These are phyloP conservation scores for Bombardia bombarda DNA, from an alignment of 495 filamentous ascomycete species.

Conservation along the genomic window DNA sequence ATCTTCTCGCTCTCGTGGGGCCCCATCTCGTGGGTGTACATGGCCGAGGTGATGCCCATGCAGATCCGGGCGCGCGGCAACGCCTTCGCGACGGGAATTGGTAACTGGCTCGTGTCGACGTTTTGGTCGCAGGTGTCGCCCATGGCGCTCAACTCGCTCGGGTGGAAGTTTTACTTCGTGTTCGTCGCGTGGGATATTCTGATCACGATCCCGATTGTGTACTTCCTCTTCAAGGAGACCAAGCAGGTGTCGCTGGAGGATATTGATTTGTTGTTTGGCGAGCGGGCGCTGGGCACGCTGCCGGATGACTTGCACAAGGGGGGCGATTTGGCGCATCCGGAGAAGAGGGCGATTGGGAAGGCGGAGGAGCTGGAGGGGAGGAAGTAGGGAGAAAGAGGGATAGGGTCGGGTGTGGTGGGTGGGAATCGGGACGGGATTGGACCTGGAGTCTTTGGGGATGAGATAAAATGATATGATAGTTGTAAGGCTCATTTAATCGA, in stretches of 20 bases:
- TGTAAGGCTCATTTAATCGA: too few species aligned
- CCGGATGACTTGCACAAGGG: conserved; percentile 29
- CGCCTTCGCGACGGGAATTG: conserved; percentile 37
- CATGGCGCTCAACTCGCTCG: conserved; percentile 33
- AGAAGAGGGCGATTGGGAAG: not conserved
- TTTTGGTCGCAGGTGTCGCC: conserved; percentile 45
- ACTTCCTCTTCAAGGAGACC: conserved; percentile 49
- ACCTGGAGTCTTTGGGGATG: too few species aligned
- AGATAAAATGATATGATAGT: too few species aligned
- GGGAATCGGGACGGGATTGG: too few species aligned
- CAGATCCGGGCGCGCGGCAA: conserved; percentile 42
- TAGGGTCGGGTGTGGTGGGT: too few species aligned
- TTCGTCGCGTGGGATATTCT: conserved; percentile 27
- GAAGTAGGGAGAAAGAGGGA: too few species aligned
- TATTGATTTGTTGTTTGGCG: conserved; percentile 49
- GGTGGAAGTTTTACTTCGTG: conserved; percentile 42
- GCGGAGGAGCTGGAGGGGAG: not conserved
- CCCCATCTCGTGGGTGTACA: conserved; percentile 41
- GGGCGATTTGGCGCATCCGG: not conserved
- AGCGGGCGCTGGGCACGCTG: conserved; percentile 35
- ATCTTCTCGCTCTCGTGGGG: conserved; percentile 41
- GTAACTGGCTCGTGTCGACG: conserved; percentile 44
- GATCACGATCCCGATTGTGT: conserved; percentile 32
- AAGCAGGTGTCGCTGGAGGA: conserved; percentile 49
- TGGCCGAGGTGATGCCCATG: conserved; percentile 45